phyloP scores from a whole-genome alignment of 148 eudicot genomes.

The Beta vulgaris region DNA sequence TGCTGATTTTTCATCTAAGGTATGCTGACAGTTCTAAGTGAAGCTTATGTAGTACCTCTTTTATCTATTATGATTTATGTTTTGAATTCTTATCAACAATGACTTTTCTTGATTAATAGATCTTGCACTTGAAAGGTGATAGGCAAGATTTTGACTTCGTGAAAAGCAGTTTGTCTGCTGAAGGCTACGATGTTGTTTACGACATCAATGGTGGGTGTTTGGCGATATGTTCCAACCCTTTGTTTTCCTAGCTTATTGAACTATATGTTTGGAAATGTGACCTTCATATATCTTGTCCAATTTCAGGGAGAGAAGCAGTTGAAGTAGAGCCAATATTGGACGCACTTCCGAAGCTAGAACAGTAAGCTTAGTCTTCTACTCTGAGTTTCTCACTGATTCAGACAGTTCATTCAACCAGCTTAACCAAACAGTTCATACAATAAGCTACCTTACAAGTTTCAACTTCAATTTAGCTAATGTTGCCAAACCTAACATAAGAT shows the following conservation, averaged over 20 bases:
- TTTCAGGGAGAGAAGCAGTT: slow-evolving; percentile 90
- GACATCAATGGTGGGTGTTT: slow-evolving; percentile 71
- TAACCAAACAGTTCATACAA: no score
- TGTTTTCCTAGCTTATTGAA: not conserved
- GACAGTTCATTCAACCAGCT: no score
- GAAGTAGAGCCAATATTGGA: slow-evolving; percentile 93
- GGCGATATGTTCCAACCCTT: not conserved
- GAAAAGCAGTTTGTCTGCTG: slow-evolving; percentile 71
- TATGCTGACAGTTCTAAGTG: not conserved
- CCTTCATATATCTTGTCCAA: not conserved
- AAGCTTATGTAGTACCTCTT: not conserved
- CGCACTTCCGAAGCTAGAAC: slow-evolving; percentile 92
- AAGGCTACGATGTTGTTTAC: slow-evolving; percentile 90
- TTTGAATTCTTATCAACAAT: not conserved
- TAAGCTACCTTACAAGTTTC: no score
- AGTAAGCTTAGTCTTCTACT: slow-evolving; percentile 49
- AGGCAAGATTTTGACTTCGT: slow-evolving; percentile 84
- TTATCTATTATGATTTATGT: not conserved
- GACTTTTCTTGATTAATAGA: slow-evolving; percentile 31
- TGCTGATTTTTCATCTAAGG: slow-evolving; percentile 80
- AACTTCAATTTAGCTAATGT: no score
- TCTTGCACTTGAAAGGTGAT: slow-evolving; percentile 94
- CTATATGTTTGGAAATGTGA: not conserved
- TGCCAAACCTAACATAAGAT: no score
- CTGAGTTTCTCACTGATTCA: not conserved